A percentile compares a stretch with the other conserved stretches of the same genome.
phyloP scores from a whole-genome alignment of 129 eudicot species.

The Chrysanthemum makinoi region DNA sequence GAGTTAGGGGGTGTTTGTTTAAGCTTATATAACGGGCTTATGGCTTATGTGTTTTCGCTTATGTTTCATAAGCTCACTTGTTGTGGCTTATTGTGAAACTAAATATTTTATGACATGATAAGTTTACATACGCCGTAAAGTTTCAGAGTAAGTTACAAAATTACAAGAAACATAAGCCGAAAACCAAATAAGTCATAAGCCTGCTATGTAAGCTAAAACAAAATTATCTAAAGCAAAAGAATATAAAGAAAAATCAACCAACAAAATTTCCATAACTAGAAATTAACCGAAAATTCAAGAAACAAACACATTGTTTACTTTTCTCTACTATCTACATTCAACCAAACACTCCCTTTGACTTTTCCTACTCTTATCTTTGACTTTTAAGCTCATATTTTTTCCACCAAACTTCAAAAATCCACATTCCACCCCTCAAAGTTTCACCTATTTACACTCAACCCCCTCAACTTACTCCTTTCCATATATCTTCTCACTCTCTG shows the following conservation, averaged over 20 bases:
- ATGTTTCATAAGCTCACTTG: too few relatives aligned
- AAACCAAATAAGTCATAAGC: too few relatives aligned
- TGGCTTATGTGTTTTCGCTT: too few relatives aligned
- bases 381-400: constrained; percentile 11
- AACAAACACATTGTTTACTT: constrained; percentile 15
- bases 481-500: constrained; percentile 31
- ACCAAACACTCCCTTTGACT: constrained; percentile 26
- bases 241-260: not conserved
- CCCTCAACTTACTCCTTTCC: constrained; percentile 9
- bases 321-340: constrained; percentile 15
- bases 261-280: constrained; percentile 21
- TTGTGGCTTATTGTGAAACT: too few relatives aligned
- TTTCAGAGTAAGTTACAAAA: too few relatives aligned
- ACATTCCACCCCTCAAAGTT: constrained; percentile 12
- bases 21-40: too few relatives aligned
- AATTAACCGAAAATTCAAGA: not conserved
- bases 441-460: constrained; percentile 23
- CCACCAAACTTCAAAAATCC: constrained; percentile 24
- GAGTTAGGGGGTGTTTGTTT: too few relatives aligned
- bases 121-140: too few relatives aligned
- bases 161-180: too few relatives aligned
- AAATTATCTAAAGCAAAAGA: not conserved
- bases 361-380: constrained; percentile 19
- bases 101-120: too few relatives aligned
- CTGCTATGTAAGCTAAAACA: too few relatives aligned